Evolutionary conservation across 352 stramenopile genomes (phyloP), one percentile per base, ranked within the genome.

Genomic region (Pythium rhizo-oryzae): DNA sequence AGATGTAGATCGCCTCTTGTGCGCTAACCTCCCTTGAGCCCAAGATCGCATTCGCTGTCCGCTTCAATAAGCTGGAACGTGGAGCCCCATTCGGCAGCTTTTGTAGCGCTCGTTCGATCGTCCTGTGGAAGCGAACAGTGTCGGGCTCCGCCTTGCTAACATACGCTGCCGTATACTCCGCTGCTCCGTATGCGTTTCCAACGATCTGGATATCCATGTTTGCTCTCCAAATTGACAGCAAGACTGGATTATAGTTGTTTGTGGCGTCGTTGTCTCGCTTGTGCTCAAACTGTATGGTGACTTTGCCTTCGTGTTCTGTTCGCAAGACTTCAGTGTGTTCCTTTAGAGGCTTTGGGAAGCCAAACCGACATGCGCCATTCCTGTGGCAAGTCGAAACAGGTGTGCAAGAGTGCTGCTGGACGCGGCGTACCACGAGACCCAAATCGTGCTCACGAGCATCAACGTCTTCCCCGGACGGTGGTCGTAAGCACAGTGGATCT

Each of bases 151-250:
- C 6, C 35, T 81, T 81, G 35, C 71, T 81, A 1, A 76, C 30
- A 19, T 78, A 78, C 0, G 67, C 67, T 8, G 63, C 65, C 7
- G 65, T 67, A 24, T 80, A 77, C 8, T 77, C 70, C 0, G 63
- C 67, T 4, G 59, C 70, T 11, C 70, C 67, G 25, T 77, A 76
- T 4, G 67, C 64, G 19, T 77, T 80, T 0, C 67, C 67, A 23
- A 78, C 65, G 2, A 75, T 30, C 24, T 76, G 62, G 0, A 77
- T 54, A 43, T 77, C 70, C 69, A 77, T 79, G 23, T 79, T 77
- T 18, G 69, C 69, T 4, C 69, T 21, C 65, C 69, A 76, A 0
- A 15, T n/a, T 0, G 25, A 7, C 0, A 68, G 39, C 61, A 35
- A 52, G 16, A 23, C 0, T 59, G n/a, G 6, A 73, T 44, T 30